Percentiles rank a stretch among this genome's conserved stretches.
phyloP scores from a whole-genome alignment of 2,329 filamentous ascomycete genomes.

The Cryphonectria nitschkei region DNA sequence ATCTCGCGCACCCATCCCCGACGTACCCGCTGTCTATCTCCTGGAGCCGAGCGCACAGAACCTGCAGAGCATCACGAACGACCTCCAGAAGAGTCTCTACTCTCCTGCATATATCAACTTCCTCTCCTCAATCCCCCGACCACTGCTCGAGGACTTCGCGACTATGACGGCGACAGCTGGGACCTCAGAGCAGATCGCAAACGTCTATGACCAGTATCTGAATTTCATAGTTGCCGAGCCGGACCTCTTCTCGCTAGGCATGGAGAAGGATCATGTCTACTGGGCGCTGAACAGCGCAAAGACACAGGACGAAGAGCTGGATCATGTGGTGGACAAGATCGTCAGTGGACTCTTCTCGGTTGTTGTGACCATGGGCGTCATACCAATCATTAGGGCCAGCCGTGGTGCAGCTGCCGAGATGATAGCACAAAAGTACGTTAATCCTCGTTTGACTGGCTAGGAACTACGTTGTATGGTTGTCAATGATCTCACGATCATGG shows the following conservation, averaged over 20 bases:
- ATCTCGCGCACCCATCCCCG: conserved; percentile 85
- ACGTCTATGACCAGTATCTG: conserved; percentile 94
- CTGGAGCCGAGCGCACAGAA: conserved; percentile 85
- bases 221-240: conserved; percentile 97
- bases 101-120: conserved; percentile 97
- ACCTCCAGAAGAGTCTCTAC: conserved; percentile 87
- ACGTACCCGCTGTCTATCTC: conserved; percentile 96
- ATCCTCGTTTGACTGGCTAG: background rate
- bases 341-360: conserved; percentile 98
- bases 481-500: background rate
- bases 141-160: conserved; percentile 92
- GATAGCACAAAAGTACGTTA: conserved; percentile 73
- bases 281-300: conserved; percentile 94
- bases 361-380: conserved; percentile 95
- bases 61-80: conserved; percentile 78
- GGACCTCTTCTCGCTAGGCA: conserved; percentile 90
- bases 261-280: conserved; percentile 89
- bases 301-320: conserved; percentile 87
- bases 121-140: conserved; percentile 86
- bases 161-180: conserved; percentile 81
- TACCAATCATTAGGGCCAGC: conserved; percentile 93
- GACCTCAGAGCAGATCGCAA: conserved; percentile 86
- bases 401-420: conserved; percentile 92
- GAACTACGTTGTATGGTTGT: background rate
- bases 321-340: conserved; percentile 84